Evolutionary conservation across 768 basidiomycete species (phyloP), one percentile per base, ranked within the genome.

Genomic region (Asterophora lycoperdoides): DNA sequence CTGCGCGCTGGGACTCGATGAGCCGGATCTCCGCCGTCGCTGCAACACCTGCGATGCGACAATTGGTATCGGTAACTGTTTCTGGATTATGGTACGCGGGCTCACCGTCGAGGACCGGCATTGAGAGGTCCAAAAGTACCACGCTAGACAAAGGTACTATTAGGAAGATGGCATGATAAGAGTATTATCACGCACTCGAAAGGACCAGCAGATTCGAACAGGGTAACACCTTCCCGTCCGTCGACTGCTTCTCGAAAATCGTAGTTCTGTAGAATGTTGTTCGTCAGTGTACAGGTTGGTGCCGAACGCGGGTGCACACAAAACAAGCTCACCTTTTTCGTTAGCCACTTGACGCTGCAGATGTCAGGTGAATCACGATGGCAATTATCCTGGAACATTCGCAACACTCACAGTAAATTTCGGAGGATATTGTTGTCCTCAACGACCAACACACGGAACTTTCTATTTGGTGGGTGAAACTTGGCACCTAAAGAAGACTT

Each of bases 351-450:
- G 57, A 67, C 79, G 67, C 71, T 70, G 53, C 13, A 32, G 6
- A 33, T 26, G 1, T 9, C 28, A 43, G 23, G 9, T 41, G 35
- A 11, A 42, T 20, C 41, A 28, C 33, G 17, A 48, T 26, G 60
- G 32, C 26, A 44, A 52, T 40, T 17, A 44, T 50, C 14, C 33
- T 44, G 56, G 8, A 50, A 15, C 14, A 11, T n/a, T n/a, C 51
- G 44, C 13, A 47, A 52, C n/a, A 74, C 89, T 56, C 67, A 91
- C 82, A 96, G 75, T 19, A 96, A 72, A 59, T 79, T 82, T 44
- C 92, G 81, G 50, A 96, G 79, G 48, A 97, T 86, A 48, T 65
- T 77, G 62, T 96, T 96, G 59, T 97, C 94, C 66, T 96, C 93
- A 1, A 95, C 88, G 1, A 95, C 83, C 34, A 96, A 70, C 5